Percentiles rank a stretch among this genome's conserved stretches.
phyloP scores from a whole-genome alignment of 1,284 basidiomycete genomes.

The Cryptococcus sp. region DNA sequence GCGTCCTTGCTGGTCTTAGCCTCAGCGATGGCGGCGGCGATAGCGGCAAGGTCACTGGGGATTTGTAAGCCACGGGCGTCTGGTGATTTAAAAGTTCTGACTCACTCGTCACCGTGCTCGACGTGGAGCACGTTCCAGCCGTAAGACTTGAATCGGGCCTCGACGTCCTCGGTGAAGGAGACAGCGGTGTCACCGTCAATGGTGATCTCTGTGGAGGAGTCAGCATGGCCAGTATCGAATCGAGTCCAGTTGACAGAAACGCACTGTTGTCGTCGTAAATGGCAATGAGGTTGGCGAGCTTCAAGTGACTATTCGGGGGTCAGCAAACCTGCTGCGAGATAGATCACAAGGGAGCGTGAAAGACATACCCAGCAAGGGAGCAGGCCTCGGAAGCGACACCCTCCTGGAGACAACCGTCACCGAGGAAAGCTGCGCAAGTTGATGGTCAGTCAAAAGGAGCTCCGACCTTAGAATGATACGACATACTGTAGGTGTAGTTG shows the following conservation, averaged over 20 bases:
- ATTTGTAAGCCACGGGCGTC: not conserved
- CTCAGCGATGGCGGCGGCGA: conserved; percentile 74
- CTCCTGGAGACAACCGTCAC: conserved; percentile 95
- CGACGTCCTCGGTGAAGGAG: conserved; percentile 92
- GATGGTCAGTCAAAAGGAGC: conserved; percentile 14
- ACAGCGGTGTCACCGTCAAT: conserved; percentile 90
- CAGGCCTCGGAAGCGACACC: conserved; percentile 88
- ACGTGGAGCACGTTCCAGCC: conserved; percentile 91
- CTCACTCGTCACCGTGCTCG: conserved; percentile 73
- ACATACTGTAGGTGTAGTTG: conserved; percentile 81
- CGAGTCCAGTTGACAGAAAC: not conserved
- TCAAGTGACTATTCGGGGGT: conserved; percentile 63
- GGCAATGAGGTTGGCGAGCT: conserved; percentile 87
- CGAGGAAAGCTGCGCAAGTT: conserved; percentile 65
- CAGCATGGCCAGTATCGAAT: not conserved
- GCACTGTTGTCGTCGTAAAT: conserved; percentile 86
- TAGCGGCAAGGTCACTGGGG: conserved; percentile 68
- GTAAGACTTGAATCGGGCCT: conserved; percentile 81
- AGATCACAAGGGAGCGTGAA: not conserved
- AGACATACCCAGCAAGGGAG: conserved; percentile 67
- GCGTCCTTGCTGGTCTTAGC: conserved; percentile 73
- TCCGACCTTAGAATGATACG: not conserved
- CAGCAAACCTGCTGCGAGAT: not conserved
- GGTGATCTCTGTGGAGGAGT: conserved; percentile 69
- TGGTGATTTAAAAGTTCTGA: conserved; percentile 15